Base-by-base conservation (phyloP, 2,329 filamentous ascomycete species). In the Mollisia scopiformis region DNA sequence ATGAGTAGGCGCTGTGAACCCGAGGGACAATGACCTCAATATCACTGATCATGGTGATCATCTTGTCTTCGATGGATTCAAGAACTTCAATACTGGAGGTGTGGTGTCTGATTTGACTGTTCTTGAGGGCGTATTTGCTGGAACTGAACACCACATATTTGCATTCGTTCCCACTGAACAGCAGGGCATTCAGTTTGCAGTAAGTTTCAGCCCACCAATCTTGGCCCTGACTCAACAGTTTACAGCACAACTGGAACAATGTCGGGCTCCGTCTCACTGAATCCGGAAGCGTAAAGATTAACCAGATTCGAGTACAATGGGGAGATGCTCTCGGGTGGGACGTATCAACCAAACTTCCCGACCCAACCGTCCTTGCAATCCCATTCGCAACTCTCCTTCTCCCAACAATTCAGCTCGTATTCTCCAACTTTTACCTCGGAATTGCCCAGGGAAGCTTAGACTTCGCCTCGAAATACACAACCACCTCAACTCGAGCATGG, bases 81-180 rank as follows among this genome's bases (percentile, higher is more conserved):
- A 90, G 72, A 79, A 83, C 73, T 89, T 89, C 77, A 89, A 87
- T 69, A 90, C 87, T 0, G 87, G 87, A 0, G 87, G 86, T 27
- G 86, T 88, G 0, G 78, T 90, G 2, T 88, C 85, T 0, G 87
- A 90, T 61, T 74, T 89, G 21, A 88, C 86, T 0, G 84, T 89
- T 0, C 78, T 90, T 0, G 87, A 90, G 67, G 87, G 87, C 21
- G 82, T 85, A 0, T 75, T 82, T n/a, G 80, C 84, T 6, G 82
- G 78, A 19, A 87, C 84, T 0, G 77, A 80, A 4, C 77, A 86
- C 56, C 86, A 89, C 67, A 84, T 89, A 59, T 89, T 88, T 68
- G 83, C 86, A 2, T 73, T 88, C 23, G 85, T 86, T 1, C 77
- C 78, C 5, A 88, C 86, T 0, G 71, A 77, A 0, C 86, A 89